These are phyloP conservation scores for Penicillium fimorum DNA, from an alignment of 495 filamentous ascomycete species.

Conservation along the genomic window DNA sequence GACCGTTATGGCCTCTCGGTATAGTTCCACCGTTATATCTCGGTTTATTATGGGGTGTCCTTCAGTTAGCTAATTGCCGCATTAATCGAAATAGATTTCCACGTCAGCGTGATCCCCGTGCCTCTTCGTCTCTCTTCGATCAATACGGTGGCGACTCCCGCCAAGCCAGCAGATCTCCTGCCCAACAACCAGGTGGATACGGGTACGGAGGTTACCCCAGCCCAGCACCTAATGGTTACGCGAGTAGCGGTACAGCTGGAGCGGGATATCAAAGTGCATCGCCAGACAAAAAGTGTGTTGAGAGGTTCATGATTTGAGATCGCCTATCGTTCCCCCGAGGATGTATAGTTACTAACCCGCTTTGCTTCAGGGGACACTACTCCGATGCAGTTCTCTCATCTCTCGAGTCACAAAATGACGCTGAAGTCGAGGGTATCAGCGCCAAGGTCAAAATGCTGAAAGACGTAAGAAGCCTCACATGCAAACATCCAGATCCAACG, in stretches of 20 bases:
- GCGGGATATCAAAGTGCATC: constrained; percentile 64
- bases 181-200: constrained; percentile 45
- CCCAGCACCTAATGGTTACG: constrained; percentile 37
- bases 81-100: constrained; percentile 49
- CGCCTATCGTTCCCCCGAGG: not conserved
- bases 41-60: not conserved
- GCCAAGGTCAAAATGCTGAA: constrained; percentile 92
- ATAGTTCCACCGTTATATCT: constrained; percentile 15
- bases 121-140: constrained; percentile 80
- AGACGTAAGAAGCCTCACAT: constrained; percentile 60
- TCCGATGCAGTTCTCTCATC: constrained; percentile 89
- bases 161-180: constrained; percentile 51
- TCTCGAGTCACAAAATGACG: constrained; percentile 93
- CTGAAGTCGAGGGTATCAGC: constrained; percentile 82
- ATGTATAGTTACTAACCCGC: constrained; percentile 1
- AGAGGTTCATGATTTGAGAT: not conserved
- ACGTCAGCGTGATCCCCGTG: constrained; percentile 78
- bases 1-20: constrained; percentile 33
- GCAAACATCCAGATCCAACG: not conserved
- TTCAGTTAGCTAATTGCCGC: not conserved
- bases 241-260: constrained; percentile 32
- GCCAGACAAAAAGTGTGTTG: constrained; percentile 71
- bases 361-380: constrained; percentile 73
- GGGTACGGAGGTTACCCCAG: constrained; percentile 62
- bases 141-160: constrained; percentile 67